A percentile compares a stretch with the other conserved stretches of the same genome.
Evolutionary conservation across 441 rosid genomes (phyloP).

Genomic region (Populus hybrid): DNA sequence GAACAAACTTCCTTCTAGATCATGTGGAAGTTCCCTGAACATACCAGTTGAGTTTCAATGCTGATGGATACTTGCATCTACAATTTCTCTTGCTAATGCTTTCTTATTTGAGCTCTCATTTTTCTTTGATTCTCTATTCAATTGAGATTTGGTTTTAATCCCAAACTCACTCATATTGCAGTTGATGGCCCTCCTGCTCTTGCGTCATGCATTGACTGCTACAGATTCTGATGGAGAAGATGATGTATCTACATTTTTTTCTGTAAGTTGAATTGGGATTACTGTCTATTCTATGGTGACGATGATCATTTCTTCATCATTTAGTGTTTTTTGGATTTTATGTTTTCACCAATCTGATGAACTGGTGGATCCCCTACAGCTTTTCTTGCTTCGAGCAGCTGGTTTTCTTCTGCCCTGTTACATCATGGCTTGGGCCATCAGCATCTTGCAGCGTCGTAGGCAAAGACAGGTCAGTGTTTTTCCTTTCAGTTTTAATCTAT

Average conservation of each 20-base stretch:
- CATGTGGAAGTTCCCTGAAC: background rate
- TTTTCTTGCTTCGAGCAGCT: constrained; percentile 79
- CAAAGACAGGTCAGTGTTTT: constrained; percentile 71
- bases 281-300: background rate
- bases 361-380: constrained; percentile 31
- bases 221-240: constrained; percentile 71
- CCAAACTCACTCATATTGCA: constrained; percentile 15
- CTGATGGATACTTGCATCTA: background rate
- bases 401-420: constrained; percentile 96
- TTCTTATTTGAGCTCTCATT: background rate
- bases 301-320: constrained; percentile 9
- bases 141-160: constrained; percentile 12
- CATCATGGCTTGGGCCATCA: constrained; percentile 98
- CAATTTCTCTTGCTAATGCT: background rate
- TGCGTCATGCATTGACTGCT: constrained; percentile 69
- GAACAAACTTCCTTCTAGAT: no score
- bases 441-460: constrained; percentile 85
- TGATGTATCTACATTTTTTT: constrained; percentile 65
- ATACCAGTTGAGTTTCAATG: background rate
- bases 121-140: constrained; percentile 2
- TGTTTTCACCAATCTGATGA: constrained; percentile 2
- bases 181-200: constrained; percentile 84
- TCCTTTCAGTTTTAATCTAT: background rate
- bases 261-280: constrained; percentile 47
- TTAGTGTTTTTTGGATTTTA: background rate